Evolutionary conservation across 352 stramenopile species (phyloP), one percentile per base, ranked within the genome.

Genomic region (Pythium insidiosum): DNA sequence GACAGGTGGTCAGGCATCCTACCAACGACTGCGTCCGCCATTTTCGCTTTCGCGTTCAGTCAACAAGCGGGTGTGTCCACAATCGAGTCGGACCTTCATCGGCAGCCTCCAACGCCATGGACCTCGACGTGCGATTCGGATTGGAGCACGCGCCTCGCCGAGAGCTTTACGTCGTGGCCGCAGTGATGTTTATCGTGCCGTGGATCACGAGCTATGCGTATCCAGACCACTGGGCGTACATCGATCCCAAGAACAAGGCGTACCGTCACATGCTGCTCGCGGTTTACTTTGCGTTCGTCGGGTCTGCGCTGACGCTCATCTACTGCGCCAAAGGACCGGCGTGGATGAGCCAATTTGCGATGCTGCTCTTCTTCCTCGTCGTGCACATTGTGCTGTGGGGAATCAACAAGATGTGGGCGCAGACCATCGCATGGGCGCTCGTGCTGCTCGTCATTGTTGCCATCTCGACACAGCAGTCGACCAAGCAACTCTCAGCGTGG

Each of bases 261-360:
- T 40, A 49, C 20, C 31, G 34, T 15, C 42, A 49, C 42, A 49
- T 49, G 42, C 42, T 40, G 20, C 30, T 49, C 20, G 22, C 42
- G 5, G 42, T 49, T 15, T 49, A 49, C 31, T 38, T 9, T 11
- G 19, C 42, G 15, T 49, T 49, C 42, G 11, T 33, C 13, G 42
- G 20, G 19, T 49, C 42, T 15, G 31, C 42, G 15, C 12, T 34
- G 31, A 49, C 42, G 20, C 20, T 49, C 22, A 22, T 15, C 7
- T 16, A 16, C 11, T 22, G 21, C 42, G 21, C 42, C 4, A 7
- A 5, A 1, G 22, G 30, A 5, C 5, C 22, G 12, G 22, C 21
- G 20, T 49, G 42, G 42, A 16, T 15, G 12, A 49, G 42, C 20
- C 31, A 34, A 10, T 23, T 49, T 2, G 42, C 22, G 12, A n/a